Evolutionary conservation across 257 asterid genomes (phyloP).

Genomic region (Fraxinus pennsylvanica): DNA sequence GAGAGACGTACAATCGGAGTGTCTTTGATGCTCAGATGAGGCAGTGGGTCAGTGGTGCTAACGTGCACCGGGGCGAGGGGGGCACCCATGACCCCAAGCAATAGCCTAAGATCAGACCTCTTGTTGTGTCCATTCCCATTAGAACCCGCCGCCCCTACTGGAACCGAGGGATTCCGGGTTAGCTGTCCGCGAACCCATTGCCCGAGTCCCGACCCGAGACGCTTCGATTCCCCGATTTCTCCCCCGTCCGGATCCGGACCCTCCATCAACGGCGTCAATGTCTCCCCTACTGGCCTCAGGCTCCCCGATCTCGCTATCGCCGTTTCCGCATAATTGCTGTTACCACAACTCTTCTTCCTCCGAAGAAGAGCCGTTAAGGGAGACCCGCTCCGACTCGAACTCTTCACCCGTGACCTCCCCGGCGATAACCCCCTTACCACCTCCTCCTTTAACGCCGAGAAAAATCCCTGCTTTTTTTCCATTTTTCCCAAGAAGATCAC

Average conservation of each 20-base stretch:
- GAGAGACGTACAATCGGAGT: conserved; percentile 76
- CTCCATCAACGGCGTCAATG: conserved; percentile 71
- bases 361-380: conserved; percentile 67
- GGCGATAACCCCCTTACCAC: conserved; percentile 92
- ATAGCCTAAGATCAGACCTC: conserved; percentile 84
- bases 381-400: conserved; percentile 72
- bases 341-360: conserved; percentile 43
- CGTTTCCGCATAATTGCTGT: conserved; percentile 32
- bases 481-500: conserved; percentile 24
- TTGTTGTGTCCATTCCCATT: conserved; percentile 41
- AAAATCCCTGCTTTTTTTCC: conserved; percentile 90
- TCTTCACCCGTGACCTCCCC: conserved; percentile 68
- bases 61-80: conserved; percentile 94
- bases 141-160: conserved; percentile 27
- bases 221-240: conserved; percentile 57
- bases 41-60: conserved; percentile 70
- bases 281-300: conserved; percentile 66
- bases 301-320: conserved; percentile 70
- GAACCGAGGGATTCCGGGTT: conserved; percentile 57
- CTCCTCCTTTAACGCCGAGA: conserved; percentile 83
- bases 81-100: conserved; percentile 97
- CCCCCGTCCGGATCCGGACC: conserved; percentile 79
- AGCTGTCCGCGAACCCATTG: conserved; percentile 74
- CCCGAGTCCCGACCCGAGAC: conserved; percentile 63
- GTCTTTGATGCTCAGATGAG: conserved; percentile 91